A percentile compares a stretch with the other conserved stretches of the same genome.
These are phyloP conservation scores for Kodamaea leandrae DNA, from an alignment of 805 yeast species.

Conservation along the genomic window DNA sequence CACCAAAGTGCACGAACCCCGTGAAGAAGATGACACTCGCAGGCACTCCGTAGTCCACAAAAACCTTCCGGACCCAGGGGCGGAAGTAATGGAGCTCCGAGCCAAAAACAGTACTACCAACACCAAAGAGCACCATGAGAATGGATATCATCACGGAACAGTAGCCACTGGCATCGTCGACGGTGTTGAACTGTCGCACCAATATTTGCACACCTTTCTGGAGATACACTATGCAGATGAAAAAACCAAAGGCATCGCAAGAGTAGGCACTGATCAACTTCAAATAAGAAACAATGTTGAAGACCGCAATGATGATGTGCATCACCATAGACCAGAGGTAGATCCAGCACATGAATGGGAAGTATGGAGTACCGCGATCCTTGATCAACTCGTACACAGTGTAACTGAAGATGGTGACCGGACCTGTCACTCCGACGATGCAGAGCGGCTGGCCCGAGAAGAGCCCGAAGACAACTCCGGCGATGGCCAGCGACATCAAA, in stretches of 20 bases:
- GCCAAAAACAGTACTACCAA: slow-evolving; percentile 58
- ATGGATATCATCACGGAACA: slow-evolving; percentile 73
- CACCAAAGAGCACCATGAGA: slow-evolving; percentile 74
- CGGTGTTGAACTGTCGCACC: slow-evolving; percentile 58
- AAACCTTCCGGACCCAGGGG: slow-evolving; percentile 58
- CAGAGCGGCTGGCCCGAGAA: slow-evolving; percentile 89
- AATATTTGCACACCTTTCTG: slow-evolving; percentile 89
- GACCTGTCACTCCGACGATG: slow-evolving; percentile 97
- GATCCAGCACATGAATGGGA: slow-evolving; percentile 95
- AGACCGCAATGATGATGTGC: slow-evolving; percentile 69
- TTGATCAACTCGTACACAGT: slow-evolving; percentile 75
- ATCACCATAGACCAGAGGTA: slow-evolving; percentile 86
- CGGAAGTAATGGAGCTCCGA: slow-evolving; percentile 58
- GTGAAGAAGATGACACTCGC: slow-evolving; percentile 83
- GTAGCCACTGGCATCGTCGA: slow-evolving; percentile 52
- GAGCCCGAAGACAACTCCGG: slow-evolving; percentile 84
- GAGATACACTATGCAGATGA: slow-evolving; percentile 82
- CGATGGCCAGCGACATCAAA: slow-evolving; percentile 77
- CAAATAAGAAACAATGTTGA: slow-evolving; percentile 65
- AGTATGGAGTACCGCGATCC: slow-evolving; percentile 57
- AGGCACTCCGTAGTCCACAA: slow-evolving; percentile 87
- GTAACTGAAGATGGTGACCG: slow-evolving; percentile 86
- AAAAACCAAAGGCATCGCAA: slow-evolving; percentile 91
- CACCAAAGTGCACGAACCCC: slow-evolving; percentile 91
- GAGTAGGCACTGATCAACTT: slow-evolving; percentile 75